phyloP scores from a whole-genome alignment of 129 eudicot species.

The Smallanthus sonchifolius region DNA sequence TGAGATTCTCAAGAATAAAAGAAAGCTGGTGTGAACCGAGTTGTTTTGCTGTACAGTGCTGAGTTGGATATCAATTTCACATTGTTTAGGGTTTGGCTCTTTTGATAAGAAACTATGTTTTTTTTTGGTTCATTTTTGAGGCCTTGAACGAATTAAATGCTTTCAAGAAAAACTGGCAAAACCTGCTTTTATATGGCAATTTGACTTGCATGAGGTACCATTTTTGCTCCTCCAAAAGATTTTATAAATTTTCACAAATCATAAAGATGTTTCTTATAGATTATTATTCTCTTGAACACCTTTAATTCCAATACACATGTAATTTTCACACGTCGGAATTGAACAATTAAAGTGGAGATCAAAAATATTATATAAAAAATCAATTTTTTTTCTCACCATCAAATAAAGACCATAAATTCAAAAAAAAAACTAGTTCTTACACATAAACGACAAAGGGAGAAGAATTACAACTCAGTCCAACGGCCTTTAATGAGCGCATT shows the following conservation, averaged over 20 bases:
- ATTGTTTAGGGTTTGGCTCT: slow-evolving; percentile 1
- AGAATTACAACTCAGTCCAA: too few species aligned
- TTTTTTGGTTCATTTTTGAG: not conserved
- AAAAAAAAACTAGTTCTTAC: too few species aligned
- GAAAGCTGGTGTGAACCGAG: slow-evolving; percentile 22
- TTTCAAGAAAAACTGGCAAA: not conserved
- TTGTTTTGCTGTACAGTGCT: slow-evolving; percentile 28
- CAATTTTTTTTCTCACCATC: too few species aligned
- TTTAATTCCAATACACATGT: too few species aligned
- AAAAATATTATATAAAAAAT: too few species aligned
- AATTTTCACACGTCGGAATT: too few species aligned
- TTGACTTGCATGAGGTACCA: not conserved
- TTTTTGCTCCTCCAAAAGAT: not conserved
- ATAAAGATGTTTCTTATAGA: not conserved
- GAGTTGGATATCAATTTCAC: slow-evolving; percentile 18
- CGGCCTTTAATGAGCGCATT: too few species aligned
- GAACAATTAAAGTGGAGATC: too few species aligned
- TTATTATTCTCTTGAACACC: too few species aligned
- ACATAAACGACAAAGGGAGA: too few species aligned
- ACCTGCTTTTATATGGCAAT: not conserved
- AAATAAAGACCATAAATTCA: too few species aligned
- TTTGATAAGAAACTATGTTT: slow-evolving; percentile 11
- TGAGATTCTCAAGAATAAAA: slow-evolving; percentile 47
- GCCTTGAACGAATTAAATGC: slow-evolving; percentile 3
- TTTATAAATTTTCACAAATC: not conserved